Base-by-base conservation (phyloP, 1,284 basidiomycete species). In the Lentinula novae-zelandiae region DNA sequence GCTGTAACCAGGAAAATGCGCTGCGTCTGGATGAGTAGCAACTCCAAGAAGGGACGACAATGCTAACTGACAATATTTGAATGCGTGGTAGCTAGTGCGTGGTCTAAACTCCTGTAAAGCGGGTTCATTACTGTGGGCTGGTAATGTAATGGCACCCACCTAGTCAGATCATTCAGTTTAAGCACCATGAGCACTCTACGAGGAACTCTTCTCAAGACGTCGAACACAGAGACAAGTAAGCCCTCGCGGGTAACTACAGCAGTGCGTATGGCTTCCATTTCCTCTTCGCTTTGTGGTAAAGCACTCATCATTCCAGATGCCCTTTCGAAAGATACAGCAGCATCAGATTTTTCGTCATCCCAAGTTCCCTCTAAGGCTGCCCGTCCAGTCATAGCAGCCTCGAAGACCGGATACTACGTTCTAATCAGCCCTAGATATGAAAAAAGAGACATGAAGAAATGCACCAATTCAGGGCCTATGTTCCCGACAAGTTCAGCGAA, bases 1-100 rank as follows among this genome's bases (percentile, higher is more conserved):
- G 95, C 95, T 5, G 92, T 90, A 63, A 98, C 92, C 44, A 98
- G 73, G 73, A 98, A 99, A 68, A 97, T 86, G 10, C 95, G 89
- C 82, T 91, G 60, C 9, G 50, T 13, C 3, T 27, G 15, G 10
- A 50, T 15, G 31, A 34, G 50, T 17, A 61, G 40, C 17, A 38
- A 13, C 34, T 38, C 39, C 12, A 5, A 33, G 2, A 13, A 33
- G 31, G n/a, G 46, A 6, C 6, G 31, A 33, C 6, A 13, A 39
- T 39, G 13, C 15, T 15, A 22, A 60, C 34, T 34, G 64, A 78
- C 55, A 67, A 86, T 87, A 70, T 83, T 85, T 9, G 90, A 87
- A 71, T 92, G 90, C 4, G 82, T 95, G 2, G 89, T 93, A 69
- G 80, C 82, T 6, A 92, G 75, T 9, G 88, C 83, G 71, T 86